A percentile compares a stretch with the other conserved stretches of the same genome.
These are phyloP conservation scores for Penicillium sp. DNA, from an alignment of 2,329 filamentous ascomycete genomes.

Conservation along the genomic window DNA sequence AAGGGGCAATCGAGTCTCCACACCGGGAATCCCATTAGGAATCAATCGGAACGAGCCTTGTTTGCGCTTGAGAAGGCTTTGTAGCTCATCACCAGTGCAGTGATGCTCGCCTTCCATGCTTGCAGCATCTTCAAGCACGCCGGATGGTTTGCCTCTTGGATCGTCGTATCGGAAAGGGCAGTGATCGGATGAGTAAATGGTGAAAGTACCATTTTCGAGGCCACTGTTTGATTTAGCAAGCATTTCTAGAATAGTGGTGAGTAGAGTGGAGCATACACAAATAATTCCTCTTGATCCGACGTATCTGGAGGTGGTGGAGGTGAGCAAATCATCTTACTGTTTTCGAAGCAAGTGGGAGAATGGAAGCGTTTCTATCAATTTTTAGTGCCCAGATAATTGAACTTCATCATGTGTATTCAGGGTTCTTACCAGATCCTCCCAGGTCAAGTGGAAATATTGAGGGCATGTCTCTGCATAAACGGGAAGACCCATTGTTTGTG, in stretches of 20 bases:
- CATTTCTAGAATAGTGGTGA: not conserved
- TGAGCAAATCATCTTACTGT: constrained; percentile 14
- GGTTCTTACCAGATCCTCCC: constrained; percentile 18
- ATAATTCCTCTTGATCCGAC: constrained; percentile 10
- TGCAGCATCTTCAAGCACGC: constrained; percentile 3
- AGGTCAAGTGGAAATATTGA: constrained; percentile 59
- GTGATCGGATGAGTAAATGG: constrained; percentile 54
- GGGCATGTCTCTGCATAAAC: constrained; percentile 61
- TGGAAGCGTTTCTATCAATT: constrained; percentile 6
- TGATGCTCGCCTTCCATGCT: constrained; percentile 9
- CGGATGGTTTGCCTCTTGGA: constrained; percentile 4
- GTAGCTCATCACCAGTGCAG: constrained; percentile 1
- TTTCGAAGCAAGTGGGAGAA: constrained; percentile 11
- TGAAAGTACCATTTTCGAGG: constrained; percentile 56
- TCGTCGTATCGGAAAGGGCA: constrained; percentile 35
- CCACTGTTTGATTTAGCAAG: constrained; percentile 25
- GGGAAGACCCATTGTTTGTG: constrained; percentile 53
- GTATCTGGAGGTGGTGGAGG: constrained; percentile 7
- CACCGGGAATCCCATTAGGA: constrained; percentile 46
- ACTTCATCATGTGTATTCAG: not conserved
- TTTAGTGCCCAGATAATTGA: not conserved
- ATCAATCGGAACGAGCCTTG: constrained; percentile 44
- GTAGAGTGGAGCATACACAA: not conserved
- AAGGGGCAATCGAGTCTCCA: constrained; percentile 45
- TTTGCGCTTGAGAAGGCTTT: constrained; percentile 18